phyloP scores from a whole-genome alignment of 208 protist genomes.

The Leishmania mexicana region DNA sequence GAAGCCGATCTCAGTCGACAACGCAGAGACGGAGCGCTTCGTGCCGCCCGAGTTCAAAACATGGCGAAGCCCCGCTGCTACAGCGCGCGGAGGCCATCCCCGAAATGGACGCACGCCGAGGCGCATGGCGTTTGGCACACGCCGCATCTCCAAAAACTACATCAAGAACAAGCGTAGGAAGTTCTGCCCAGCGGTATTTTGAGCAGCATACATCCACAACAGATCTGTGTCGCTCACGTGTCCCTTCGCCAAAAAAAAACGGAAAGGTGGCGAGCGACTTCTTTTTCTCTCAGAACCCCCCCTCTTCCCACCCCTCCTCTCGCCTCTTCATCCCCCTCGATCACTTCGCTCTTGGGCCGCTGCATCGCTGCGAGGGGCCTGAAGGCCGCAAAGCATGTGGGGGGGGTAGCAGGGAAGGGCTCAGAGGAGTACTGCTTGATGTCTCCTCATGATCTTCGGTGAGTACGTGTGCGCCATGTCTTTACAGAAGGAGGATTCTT shows the following conservation, averaged over 20 bases:
- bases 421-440: too few relatives aligned
- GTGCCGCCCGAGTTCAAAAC: constrained; percentile 81
- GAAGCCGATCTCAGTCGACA: constrained; percentile 48
- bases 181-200: constrained; percentile 34
- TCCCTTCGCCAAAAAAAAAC: too few relatives aligned
- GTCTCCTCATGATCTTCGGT: background rate
- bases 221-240: background rate
- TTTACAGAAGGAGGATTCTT: background rate
- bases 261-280: background rate
- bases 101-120: constrained; percentile 20
- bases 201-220: background rate
- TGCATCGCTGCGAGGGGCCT: background rate
- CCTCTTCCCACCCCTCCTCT: background rate
- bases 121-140: constrained; percentile 68
- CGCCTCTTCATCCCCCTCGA: background rate
- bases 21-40: constrained; percentile 57
- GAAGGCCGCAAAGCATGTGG: background rate
- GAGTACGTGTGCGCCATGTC: background rate
- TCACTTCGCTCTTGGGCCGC: background rate
- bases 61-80: constrained; percentile 59
- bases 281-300: background rate
- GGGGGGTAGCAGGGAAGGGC: background rate
- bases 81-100: constrained; percentile 35
- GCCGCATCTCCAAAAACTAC: constrained; percentile 80
- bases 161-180: constrained; percentile 66